phyloP scores from a whole-genome alignment of 495 filamentous ascomycete species.

The Penicillium crystallinum region DNA sequence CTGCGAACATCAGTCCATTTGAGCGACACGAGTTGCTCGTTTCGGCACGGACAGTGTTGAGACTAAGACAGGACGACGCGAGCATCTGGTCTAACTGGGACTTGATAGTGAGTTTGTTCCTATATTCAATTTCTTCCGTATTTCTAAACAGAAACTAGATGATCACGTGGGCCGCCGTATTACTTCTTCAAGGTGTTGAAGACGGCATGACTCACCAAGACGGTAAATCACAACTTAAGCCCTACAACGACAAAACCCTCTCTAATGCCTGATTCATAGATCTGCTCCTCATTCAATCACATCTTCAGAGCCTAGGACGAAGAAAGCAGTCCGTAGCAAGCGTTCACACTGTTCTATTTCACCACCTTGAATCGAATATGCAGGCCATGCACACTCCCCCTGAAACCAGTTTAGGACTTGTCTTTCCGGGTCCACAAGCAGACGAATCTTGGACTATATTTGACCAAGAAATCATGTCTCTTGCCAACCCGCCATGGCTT shows the following conservation, averaged over 20 bases:
- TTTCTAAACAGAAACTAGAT: slow-evolving; percentile 20
- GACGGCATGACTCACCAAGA: slow-evolving; percentile 36
- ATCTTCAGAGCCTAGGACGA: slow-evolving; percentile 29
- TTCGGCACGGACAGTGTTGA: slow-evolving; percentile 33
- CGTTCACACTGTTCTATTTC: slow-evolving; percentile 29
- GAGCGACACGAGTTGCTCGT: slow-evolving; percentile 36
- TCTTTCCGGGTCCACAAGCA: slow-evolving; percentile 15
- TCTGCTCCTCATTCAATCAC: slow-evolving; percentile 30
- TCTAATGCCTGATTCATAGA: slow-evolving; percentile 17
- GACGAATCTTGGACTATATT: slow-evolving; percentile 39
- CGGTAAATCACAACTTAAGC: slow-evolving; percentile 16
- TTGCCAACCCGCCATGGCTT: slow-evolving; percentile 30
- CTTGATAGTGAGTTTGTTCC: slow-evolving; percentile 21
- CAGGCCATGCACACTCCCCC: slow-evolving; percentile 39
- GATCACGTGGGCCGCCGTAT: slow-evolving; percentile 39
- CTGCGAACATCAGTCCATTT: slow-evolving; percentile 28
- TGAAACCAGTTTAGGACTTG: slow-evolving; percentile 19
- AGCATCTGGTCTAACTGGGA: slow-evolving; percentile 44
- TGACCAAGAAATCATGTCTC: slow-evolving; percentile 35
- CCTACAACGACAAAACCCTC: neutral
- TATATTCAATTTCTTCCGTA: too few species aligned
- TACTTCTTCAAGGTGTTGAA: slow-evolving; percentile 36
- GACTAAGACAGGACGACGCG: slow-evolving; percentile 33
- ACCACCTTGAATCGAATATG: slow-evolving; percentile 30
- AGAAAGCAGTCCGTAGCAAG: slow-evolving; percentile 28